Evolutionary conservation across 73 alveolate genomes (phyloP).

Genomic region (Stentor roeselii): DNA sequence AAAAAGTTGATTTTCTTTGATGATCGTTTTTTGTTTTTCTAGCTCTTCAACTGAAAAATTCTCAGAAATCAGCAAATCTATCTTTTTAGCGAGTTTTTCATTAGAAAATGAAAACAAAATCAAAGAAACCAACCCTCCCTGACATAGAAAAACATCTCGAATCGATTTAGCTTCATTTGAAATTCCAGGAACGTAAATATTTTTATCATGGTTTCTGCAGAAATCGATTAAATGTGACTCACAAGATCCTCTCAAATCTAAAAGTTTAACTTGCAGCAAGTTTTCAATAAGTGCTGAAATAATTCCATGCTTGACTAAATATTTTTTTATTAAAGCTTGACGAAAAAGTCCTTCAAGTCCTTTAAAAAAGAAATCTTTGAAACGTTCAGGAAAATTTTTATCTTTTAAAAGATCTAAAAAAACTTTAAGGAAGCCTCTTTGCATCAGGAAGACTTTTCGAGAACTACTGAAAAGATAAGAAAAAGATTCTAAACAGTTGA

Average conservation of each 20-base stretch:
- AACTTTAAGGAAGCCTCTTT: neutral
- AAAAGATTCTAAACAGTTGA: neutral
- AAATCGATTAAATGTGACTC: neutral
- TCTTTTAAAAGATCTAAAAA: neutral
- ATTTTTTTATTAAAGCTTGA: neutral
- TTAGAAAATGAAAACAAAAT: neutral
- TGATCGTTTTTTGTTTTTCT: neutral
- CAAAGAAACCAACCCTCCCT: neutral
- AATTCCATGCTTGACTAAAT: neutral
- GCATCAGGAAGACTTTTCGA: neutral
- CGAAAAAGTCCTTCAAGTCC: too few relatives aligned
- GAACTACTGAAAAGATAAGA: neutral
- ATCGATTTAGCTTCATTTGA: neutral
- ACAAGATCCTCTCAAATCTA: neutral
- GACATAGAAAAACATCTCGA: neutral
- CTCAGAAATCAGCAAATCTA: neutral
- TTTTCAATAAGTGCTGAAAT: neutral
- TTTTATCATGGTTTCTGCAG: neutral
- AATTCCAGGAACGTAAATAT: neutral
- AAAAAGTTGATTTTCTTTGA: neutral
- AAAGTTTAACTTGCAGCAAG: neutral
- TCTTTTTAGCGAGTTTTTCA: neutral
- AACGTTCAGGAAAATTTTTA: neutral
- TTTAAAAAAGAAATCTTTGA: too few relatives aligned
- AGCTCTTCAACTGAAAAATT: neutral